These are phyloP conservation scores for Filosporella fistucella DNA, from an alignment of 495 filamentous ascomycete genomes.

Conservation along the genomic window DNA sequence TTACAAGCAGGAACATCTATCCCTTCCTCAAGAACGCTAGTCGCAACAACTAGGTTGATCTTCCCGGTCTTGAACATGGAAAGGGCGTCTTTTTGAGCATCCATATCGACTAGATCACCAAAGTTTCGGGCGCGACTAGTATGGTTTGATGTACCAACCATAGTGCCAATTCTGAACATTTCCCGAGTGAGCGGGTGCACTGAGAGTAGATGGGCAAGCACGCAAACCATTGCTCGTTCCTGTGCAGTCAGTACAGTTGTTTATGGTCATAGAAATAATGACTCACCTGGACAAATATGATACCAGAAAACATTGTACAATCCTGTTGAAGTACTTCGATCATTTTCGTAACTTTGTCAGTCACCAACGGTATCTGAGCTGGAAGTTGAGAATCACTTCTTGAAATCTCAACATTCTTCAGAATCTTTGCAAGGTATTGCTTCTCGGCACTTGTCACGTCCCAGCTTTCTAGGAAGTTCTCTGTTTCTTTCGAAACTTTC, in stretches of 20 bases:
- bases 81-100: constrained; percentile 55
- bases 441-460: constrained; percentile 40
- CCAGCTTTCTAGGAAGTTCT: constrained; percentile 23
- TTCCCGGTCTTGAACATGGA: constrained; percentile 62
- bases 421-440: constrained; percentile 50
- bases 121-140: constrained; percentile 45
- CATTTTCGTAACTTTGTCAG: constrained; percentile 29
- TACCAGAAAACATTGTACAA: constrained; percentile 35
- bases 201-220: constrained; percentile 63
- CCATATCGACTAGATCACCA: constrained; percentile 53
- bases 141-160: constrained; percentile 66
- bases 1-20: constrained; percentile 87
- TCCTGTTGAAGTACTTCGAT: constrained; percentile 29
- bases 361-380: constrained; percentile 18
- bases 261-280: not conserved
- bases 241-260: constrained; percentile 21
- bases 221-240: constrained; percentile 63
- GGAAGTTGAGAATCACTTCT: not conserved
- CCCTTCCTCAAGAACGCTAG: constrained; percentile 86
- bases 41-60: constrained; percentile 77
- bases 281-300: constrained; percentile 61
- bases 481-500: constrained; percentile 25
- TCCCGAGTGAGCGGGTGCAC: constrained; percentile 50
- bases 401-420: constrained; percentile 40
- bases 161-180: constrained; percentile 57